A percentile compares a stretch with the other conserved stretches of the same genome.
Conservation (phyloP, 148 eudicot genomes). For the Fallopia convolvulus region DNA sequence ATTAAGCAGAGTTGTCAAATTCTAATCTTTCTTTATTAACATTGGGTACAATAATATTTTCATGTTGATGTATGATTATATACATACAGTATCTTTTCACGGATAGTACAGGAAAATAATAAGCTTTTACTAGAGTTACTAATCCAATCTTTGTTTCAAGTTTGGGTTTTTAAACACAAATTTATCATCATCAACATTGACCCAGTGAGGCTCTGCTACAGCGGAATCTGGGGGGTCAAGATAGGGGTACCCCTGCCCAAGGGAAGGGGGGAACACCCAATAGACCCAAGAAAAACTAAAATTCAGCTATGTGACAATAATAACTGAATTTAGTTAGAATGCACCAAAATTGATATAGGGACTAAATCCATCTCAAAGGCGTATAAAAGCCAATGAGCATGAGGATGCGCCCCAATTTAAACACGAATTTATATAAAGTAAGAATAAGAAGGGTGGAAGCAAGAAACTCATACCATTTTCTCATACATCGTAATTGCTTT, state of each 20-base stretch:
- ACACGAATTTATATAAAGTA: too few species aligned
- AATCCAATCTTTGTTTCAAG: background rate
- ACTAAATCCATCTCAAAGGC: too few species aligned
- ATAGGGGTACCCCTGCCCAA: too few species aligned
- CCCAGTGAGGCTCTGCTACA: too few species aligned
- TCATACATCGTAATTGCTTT: slow-evolving; percentile 66
- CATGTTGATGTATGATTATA: background rate
- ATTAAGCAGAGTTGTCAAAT: background rate
- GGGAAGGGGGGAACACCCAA: too few species aligned
- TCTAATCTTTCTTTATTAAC: background rate
- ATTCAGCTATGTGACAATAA: too few species aligned
- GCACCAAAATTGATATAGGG: too few species aligned
- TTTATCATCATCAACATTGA: background rate
- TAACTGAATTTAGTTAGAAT: too few species aligned
- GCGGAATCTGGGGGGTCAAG: too few species aligned
- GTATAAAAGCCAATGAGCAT: too few species aligned
- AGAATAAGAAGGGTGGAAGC: background rate
- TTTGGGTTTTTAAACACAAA: background rate
- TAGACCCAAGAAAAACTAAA: too few species aligned
- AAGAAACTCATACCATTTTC: slow-evolving; percentile 55
- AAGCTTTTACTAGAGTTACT: background rate
- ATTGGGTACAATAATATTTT: background rate
- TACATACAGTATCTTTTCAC: background rate
- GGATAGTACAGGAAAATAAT: background rate
- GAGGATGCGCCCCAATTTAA: too few species aligned